These are phyloP conservation scores for Paraphoma sp. DNA, from an alignment of 2,329 filamentous ascomycete species.

Conservation along the genomic window DNA sequence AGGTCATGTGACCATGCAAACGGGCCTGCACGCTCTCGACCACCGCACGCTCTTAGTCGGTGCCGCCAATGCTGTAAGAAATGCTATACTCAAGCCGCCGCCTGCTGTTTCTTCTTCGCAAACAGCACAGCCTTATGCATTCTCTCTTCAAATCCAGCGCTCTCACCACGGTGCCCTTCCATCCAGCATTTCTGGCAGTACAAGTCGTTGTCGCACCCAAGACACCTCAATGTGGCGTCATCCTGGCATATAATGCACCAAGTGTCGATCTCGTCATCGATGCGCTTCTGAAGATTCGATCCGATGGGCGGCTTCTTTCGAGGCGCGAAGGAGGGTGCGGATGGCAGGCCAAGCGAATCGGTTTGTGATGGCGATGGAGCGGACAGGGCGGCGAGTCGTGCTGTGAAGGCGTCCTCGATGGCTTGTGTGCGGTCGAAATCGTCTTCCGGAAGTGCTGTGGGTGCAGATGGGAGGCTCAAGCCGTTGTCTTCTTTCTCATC, in stretches of 20 bases:
- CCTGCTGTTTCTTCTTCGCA: conserved; percentile 27
- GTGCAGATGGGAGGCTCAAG: conserved; percentile 53
- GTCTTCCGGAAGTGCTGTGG: conserved; percentile 40
- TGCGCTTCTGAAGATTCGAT: conserved; percentile 51
- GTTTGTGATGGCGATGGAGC: conserved; percentile 44
- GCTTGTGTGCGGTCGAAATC: conserved; percentile 36
- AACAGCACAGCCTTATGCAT: conserved; percentile 72
- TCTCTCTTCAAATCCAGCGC: conserved; percentile 73
- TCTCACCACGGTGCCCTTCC: conserved; percentile 76
- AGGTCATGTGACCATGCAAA: background rate
- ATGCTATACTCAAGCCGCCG: conserved; percentile 10
- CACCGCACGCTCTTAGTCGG: too few species aligned
- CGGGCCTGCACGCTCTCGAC: background rate
- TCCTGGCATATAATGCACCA: conserved; percentile 88
- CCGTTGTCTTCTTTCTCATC: conserved; percentile 12
- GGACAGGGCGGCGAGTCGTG: conserved; percentile 53
- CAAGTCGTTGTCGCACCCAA: conserved; percentile 73
- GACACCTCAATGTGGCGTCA: conserved; percentile 74
- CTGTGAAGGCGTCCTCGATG: conserved; percentile 54
- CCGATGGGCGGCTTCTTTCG: conserved; percentile 43
- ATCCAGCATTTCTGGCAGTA: conserved; percentile 83
- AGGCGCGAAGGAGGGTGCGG: conserved; percentile 54
- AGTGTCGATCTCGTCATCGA: conserved; percentile 74
- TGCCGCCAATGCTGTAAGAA: too few species aligned
- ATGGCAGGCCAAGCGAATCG: conserved; percentile 49